Evolutionary conservation across 2,329 filamentous ascomycete genomes (phyloP).

Genomic region (Dactylella cylindrospora): DNA sequence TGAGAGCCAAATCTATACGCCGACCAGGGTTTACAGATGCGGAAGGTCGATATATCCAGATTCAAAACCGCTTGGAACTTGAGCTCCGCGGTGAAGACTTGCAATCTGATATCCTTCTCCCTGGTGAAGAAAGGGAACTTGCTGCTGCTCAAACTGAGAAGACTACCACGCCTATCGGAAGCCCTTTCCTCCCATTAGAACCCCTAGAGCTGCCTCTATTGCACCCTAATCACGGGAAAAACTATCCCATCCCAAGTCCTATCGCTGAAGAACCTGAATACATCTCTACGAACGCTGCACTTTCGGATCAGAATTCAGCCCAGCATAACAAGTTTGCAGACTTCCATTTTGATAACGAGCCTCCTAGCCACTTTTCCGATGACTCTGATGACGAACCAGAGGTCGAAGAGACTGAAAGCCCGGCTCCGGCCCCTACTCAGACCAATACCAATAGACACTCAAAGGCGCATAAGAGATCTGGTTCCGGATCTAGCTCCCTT

Average conservation of each 20-base stretch:
- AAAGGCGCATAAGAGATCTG: constrained; percentile 25
- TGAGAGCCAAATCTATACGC: too few relatives aligned
- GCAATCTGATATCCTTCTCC: too few relatives aligned
- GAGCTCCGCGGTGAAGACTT: constrained; percentile 15
- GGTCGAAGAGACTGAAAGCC: neutral
- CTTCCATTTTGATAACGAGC: constrained; percentile 7
- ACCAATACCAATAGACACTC: constrained; percentile 1
- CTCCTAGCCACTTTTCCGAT: constrained; percentile 32
- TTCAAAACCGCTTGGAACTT: constrained; percentile 36
- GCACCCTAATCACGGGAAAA: neutral
- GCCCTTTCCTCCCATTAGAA: neutral
- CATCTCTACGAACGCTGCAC: neutral
- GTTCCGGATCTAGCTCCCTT: constrained; percentile 33
- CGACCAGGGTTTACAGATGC: constrained; percentile 9
- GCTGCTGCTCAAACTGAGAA: too few relatives aligned
- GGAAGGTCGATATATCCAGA: constrained; percentile 20
- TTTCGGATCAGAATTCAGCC: neutral
- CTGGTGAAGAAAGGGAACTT: too few relatives aligned
- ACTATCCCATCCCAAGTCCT: constrained; percentile 1
- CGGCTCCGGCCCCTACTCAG: constrained; percentile 14
- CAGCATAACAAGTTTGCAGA: neutral
- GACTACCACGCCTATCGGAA: too few relatives aligned
- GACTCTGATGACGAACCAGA: constrained; percentile 19
- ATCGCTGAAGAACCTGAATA: constrained; percentile 21
- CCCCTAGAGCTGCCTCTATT: neutral